phyloP scores from a whole-genome alignment of 2,329 filamentous ascomycete species.

The Talaromyces atroroseus region DNA sequence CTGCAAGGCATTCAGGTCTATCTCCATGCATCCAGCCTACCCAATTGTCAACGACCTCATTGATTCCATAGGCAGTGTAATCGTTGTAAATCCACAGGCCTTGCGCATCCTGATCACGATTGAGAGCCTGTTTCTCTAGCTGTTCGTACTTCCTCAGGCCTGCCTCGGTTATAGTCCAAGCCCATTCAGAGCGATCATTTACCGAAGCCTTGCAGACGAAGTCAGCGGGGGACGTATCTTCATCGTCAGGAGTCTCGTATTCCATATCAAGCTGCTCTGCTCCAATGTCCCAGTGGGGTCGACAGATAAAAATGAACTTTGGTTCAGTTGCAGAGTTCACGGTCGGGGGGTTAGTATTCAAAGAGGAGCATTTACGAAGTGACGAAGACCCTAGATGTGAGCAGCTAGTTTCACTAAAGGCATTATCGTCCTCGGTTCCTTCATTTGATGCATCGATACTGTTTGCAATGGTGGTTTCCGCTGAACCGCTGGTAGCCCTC shows the following conservation, averaged over 20 bases:
- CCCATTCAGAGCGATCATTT: constrained; percentile 2
- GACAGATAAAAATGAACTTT: constrained; percentile 2
- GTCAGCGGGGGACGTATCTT: neutral
- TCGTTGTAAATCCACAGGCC: constrained; percentile 8
- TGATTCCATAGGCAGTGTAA: constrained; percentile 7
- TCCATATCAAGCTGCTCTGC: neutral
- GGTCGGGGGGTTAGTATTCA: neutral
- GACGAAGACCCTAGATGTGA: neutral
- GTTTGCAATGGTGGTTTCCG: neutral
- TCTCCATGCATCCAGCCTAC: neutral
- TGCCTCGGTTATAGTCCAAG: constrained; percentile 2
- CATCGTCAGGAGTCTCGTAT: neutral
- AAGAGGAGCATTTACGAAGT: neutral
- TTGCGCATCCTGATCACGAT: constrained; percentile 7
- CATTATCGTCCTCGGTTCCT: neutral
- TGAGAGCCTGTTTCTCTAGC: constrained; percentile 1
- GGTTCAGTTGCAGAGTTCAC: neutral
- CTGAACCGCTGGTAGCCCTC: neutral
- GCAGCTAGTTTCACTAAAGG: neutral
- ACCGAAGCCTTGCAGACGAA: neutral
- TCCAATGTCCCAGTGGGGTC: constrained; percentile 4
- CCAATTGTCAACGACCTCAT: constrained; percentile 9
- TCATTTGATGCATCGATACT: neutral
- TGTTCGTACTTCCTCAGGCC: neutral
- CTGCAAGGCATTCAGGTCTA: neutral